Conservation (phyloP, 1,284 basidiomycete species). For the Wolfiporia cocos region DNA sequence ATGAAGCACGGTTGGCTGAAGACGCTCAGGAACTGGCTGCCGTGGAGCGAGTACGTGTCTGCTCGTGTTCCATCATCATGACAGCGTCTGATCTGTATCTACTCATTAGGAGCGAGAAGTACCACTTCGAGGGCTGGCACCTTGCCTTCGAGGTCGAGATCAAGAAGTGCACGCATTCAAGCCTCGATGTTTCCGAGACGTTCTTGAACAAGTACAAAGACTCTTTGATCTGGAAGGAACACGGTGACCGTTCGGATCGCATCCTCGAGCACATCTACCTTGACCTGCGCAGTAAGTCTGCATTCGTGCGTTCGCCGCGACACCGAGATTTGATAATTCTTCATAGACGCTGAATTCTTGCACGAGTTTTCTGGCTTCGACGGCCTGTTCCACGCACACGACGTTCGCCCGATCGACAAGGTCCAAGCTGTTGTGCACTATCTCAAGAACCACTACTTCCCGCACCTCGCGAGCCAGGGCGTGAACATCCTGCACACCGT, state of each 20-base stretch:
- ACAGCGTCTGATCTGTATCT: background rate
- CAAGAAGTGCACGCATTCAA: slow-evolving; percentile 18
- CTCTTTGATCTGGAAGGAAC: slow-evolving; percentile 15
- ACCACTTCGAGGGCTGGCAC: slow-evolving; percentile 22
- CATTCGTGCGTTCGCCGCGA: background rate
- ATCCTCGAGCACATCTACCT: slow-evolving; percentile 25
- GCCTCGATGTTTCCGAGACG: slow-evolving; percentile 10
- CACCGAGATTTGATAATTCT: background rate
- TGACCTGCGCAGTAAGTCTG: slow-evolving; percentile 23
- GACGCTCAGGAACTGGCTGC: slow-evolving; percentile 17
- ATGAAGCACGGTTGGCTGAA: slow-evolving; percentile 18
- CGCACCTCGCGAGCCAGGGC: slow-evolving; percentile 17
- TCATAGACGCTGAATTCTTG: slow-evolving; percentile 22
- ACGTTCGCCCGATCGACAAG: slow-evolving; percentile 21
- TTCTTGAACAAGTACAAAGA: slow-evolving; percentile 15
- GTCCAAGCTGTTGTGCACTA: slow-evolving; percentile 25
- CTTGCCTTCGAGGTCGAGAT: slow-evolving; percentile 30
- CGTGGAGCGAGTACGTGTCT: slow-evolving; percentile 15
- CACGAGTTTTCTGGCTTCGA: slow-evolving; percentile 25
- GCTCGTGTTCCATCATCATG: background rate
- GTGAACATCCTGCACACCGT: slow-evolving; percentile 27
- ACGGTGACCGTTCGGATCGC: slow-evolving; percentile 13
- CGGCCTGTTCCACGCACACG: slow-evolving; percentile 15
- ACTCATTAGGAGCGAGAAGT: slow-evolving; percentile 10
- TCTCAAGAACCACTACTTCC: slow-evolving; percentile 25